Evolutionary conservation across 2,329 filamentous ascomycete genomes (phyloP).

Genomic region (Aspergillus alliaceus): DNA sequence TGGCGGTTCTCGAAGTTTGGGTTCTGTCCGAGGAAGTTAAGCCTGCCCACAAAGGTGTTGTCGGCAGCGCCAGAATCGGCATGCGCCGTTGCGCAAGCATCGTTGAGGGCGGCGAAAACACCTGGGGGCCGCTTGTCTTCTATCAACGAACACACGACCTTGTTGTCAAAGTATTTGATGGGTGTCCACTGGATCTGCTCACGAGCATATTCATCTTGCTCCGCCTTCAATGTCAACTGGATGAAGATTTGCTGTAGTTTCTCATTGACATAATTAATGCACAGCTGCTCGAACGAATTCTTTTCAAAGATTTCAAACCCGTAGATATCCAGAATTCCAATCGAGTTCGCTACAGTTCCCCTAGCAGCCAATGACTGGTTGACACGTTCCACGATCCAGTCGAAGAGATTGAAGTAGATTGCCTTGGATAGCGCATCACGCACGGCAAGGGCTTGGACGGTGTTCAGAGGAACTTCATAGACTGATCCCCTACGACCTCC

Average conservation of each 20-base stretch:
- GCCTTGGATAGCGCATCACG: slow-evolving; percentile 89
- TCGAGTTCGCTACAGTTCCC: slow-evolving; percentile 74
- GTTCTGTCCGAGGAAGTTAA: slow-evolving; percentile 84
- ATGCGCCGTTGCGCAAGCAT: slow-evolving; percentile 97
- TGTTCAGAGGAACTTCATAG: slow-evolving; percentile 78
- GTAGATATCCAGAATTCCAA: slow-evolving; percentile 98
- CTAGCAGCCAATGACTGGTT: slow-evolving; percentile 83
- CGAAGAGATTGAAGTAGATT: slow-evolving; percentile 97
- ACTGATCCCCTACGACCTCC: slow-evolving; percentile 66
- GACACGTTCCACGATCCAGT: slow-evolving; percentile 94
- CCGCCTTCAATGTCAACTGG: slow-evolving; percentile 90
- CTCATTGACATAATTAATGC: slow-evolving; percentile 99
- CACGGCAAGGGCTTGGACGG: slow-evolving; percentile 79
- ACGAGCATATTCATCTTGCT: slow-evolving; percentile 94
- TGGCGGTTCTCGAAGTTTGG: slow-evolving; percentile 88
- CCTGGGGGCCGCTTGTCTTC: slow-evolving; percentile 88
- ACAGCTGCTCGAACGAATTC: slow-evolving; percentile 98
- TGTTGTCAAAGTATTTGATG: slow-evolving; percentile 99
- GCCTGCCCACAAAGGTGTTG: slow-evolving; percentile 88
- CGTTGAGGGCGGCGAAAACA: slow-evolving; percentile 93
- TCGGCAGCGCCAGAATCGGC: slow-evolving; percentile 93
- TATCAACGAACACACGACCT: slow-evolving; percentile 95
- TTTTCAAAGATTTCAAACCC: slow-evolving; percentile 99
- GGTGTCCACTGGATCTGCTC: slow-evolving; percentile 99
- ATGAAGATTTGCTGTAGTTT: slow-evolving; percentile 99